These are phyloP conservation scores for Rhodomyrtus tomentosa DNA, from an alignment of 345 rosid species.

Conservation along the genomic window DNA sequence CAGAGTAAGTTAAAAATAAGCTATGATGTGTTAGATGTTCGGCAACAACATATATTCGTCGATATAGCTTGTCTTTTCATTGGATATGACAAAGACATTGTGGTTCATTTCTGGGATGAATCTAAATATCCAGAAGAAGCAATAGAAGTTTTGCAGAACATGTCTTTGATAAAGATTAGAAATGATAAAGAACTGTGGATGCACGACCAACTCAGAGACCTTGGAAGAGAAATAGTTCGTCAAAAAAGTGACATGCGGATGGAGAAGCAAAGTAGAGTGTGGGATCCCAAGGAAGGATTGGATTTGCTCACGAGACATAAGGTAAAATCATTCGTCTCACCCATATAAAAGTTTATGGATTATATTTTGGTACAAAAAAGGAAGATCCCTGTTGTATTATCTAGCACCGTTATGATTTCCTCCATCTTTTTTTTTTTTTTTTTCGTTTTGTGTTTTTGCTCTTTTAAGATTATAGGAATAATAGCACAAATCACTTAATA, in stretches of 20 bases:
- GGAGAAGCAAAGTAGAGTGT: not conserved
- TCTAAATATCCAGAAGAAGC: not conserved
- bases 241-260: not conserved
- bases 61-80: not conserved
- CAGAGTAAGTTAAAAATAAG: not conserved
- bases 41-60: not conserved
- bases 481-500: too few relatives aligned
- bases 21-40: not conserved
- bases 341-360: too few relatives aligned
- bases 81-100: not conserved
- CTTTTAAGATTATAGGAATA: not conserved
- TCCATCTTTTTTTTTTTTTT: too few relatives aligned
- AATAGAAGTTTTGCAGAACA: too few relatives aligned
- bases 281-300: not conserved
- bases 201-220: not conserved
- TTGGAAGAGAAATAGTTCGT: not conserved
- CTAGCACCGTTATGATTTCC: not conserved
- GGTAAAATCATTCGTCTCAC: not conserved
- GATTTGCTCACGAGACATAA: not conserved
- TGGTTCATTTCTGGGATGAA: not conserved
- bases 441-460: too few relatives aligned
- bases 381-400: too few relatives aligned
- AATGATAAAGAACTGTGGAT: not conserved
- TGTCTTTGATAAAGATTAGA: not conserved
- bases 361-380: too few relatives aligned